Conservation (phyloP, 345 rosid genomes). For the Gossypioides kirkii region DNA sequence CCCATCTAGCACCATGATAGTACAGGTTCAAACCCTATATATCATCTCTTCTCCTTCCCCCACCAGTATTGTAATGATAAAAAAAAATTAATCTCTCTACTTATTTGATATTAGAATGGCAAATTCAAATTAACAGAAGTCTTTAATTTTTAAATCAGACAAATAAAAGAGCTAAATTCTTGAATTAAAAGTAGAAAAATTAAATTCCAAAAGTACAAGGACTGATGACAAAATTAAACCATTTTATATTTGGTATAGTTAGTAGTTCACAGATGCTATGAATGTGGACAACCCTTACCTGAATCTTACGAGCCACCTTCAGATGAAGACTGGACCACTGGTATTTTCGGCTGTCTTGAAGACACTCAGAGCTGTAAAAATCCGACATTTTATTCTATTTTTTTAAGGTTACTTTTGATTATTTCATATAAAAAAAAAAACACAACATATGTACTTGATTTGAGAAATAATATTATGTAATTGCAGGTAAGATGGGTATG, state of each 20-base stretch:
- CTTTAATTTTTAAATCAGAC: too few species aligned
- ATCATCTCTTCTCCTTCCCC: too few species aligned
- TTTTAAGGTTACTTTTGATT: background rate
- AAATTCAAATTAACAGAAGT: too few species aligned
- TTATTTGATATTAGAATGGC: too few species aligned
- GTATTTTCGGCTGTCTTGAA: conserved; percentile 60
- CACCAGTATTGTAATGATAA: too few species aligned
- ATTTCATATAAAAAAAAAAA: too few species aligned
- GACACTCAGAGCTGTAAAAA: conserved; percentile 72
- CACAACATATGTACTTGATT: background rate
- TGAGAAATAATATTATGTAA: background rate
- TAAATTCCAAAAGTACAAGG: too few species aligned
- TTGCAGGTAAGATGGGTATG: conserved; percentile 68
- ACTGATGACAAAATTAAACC: background rate
- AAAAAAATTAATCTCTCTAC: too few species aligned
- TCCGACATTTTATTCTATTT: background rate
- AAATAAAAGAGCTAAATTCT: too few species aligned
- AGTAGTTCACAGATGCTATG: conserved; percentile 51
- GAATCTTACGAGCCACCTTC: conserved; percentile 83
- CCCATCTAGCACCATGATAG: too few species aligned
- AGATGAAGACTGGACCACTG: conserved; percentile 90
- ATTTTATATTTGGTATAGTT: conserved; percentile 28
- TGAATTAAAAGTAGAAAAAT: too few species aligned
- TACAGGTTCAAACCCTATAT: too few species aligned
- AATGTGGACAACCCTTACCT: conserved; percentile 77